phyloP scores from a whole-genome alignment of 2,329 filamentous ascomycete genomes.

The Fusarium illudens region DNA sequence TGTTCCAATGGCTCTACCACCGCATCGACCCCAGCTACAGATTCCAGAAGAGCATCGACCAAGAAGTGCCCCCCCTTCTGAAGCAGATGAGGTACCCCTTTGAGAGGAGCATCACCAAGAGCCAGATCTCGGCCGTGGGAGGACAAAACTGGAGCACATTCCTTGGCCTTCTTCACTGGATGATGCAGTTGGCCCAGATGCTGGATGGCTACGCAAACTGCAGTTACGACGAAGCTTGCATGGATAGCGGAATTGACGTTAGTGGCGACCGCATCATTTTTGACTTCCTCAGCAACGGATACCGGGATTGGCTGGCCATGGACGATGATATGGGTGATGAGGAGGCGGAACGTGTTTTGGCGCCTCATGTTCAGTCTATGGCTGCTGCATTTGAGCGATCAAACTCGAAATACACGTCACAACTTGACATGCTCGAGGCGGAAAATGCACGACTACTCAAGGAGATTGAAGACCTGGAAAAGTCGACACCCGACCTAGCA shows the following conservation, averaged over 20 bases:
- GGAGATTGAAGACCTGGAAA: conserved; percentile 90
- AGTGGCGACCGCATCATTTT: conserved; percentile 93
- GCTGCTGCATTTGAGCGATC: conserved; percentile 84
- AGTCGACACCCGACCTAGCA: conserved; percentile 82
- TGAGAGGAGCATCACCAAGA: conserved; percentile 95
- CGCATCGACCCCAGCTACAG: conserved; percentile 93
- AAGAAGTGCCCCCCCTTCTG: conserved; percentile 90
- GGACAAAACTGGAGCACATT: conserved; percentile 98
- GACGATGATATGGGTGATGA: conserved; percentile 89
- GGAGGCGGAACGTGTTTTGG: conserved; percentile 79
- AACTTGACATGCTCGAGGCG: conserved; percentile 84
- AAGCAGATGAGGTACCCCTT: conserved; percentile 96
- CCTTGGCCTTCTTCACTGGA: conserved; percentile 93
- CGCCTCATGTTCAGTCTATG: conserved; percentile 89
- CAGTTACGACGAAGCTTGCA: conserved; percentile 88
- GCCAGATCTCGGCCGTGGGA: conserved; percentile 91
- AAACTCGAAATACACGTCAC: conserved; percentile 84
- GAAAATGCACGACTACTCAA: conserved; percentile 83
- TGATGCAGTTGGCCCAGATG: conserved; percentile 98
- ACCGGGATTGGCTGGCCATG: conserved; percentile 92
- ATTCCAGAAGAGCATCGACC: conserved; percentile 94
- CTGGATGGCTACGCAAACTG: conserved; percentile 82
- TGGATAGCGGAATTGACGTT: conserved; percentile 87
- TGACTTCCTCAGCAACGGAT: conserved; percentile 87
- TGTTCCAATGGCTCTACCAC: conserved; percentile 98